Evolutionary conservation across 2,329 filamentous ascomycete genomes (phyloP).

Genomic region (Pseudogymnoascus verrucosus): DNA sequence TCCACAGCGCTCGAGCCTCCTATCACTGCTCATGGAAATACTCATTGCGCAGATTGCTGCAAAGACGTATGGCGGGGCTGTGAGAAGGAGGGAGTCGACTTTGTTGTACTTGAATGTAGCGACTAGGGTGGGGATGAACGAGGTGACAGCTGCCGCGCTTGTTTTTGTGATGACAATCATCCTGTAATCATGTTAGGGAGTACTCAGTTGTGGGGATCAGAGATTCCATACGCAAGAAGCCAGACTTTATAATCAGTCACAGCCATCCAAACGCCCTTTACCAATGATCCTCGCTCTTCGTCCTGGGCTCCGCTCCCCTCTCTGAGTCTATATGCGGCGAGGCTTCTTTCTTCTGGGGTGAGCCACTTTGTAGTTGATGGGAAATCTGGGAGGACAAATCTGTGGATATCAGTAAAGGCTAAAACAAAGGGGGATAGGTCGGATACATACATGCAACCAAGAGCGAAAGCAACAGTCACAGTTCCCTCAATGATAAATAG

Average conservation of each 20-base stretch:
- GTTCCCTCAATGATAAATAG: constrained; percentile 17
- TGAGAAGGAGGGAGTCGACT: constrained; percentile 16
- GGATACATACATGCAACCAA: constrained; percentile 7
- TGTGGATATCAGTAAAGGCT: background rate
- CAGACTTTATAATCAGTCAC: constrained; percentile 18
- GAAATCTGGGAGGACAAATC: constrained; percentile 41
- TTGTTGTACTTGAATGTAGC: constrained; percentile 15
- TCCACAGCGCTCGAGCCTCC: background rate
- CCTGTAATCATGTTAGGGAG: background rate
- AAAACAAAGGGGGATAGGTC: background rate
- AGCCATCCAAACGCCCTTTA: constrained; percentile 15
- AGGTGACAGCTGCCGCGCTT: constrained; percentile 15
- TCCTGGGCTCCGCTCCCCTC: constrained; percentile 12
- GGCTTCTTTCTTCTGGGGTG: constrained; percentile 14
- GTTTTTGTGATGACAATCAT: constrained; percentile 5
- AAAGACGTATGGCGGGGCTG: constrained; percentile 20
- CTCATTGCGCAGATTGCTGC: constrained; percentile 6
- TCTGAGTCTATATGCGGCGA: constrained; percentile 13
- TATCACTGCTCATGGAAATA: background rate
- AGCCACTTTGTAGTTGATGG: constrained; percentile 27
- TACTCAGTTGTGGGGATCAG: background rate
- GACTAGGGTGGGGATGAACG: constrained; percentile 26
- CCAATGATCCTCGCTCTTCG: constrained; percentile 12
- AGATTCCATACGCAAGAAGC: constrained; percentile 9
- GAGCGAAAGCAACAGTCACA: constrained; percentile 13